A percentile compares a stretch with the other conserved stretches of the same genome.
Conservation (phyloP, 352 stramenopile species). For the Pythium dissimile region DNA sequence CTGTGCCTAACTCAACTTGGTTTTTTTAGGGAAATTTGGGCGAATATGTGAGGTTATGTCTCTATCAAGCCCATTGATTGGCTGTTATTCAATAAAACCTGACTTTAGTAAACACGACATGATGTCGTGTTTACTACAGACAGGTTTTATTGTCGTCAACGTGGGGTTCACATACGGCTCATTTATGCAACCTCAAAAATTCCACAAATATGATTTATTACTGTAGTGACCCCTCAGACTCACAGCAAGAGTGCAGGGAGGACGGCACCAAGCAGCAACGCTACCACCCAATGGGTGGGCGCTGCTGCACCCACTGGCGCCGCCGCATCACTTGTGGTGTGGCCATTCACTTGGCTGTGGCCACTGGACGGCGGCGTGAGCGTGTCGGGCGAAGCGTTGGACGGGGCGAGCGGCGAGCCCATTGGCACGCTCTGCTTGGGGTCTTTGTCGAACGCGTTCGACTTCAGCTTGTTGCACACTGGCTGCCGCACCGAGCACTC, state of each 20-base stretch:
- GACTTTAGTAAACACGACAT: no score
- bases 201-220: no score
- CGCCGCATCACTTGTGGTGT: not conserved
- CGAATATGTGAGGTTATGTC: no score
- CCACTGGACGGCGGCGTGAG: not conserved
- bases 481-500: conserved; percentile 41
- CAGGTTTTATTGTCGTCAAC: no score
- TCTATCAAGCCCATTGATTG: not conserved
- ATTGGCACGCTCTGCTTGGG: conserved; percentile 4
- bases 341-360: not conserved
- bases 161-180: no score
- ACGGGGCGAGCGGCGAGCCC: not conserved
- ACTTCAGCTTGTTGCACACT: conserved; percentile 36
- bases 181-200: no score
- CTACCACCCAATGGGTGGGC: no score
- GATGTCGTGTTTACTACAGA: no score
- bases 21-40: no score
- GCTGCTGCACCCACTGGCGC: not conserved
- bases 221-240: no score
- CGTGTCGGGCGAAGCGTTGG: not conserved
- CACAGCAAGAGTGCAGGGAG: no score
- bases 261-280: not conserved
- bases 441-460: conserved; percentile 47
- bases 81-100: not conserved
- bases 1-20: no score